Conservation (phyloP, 768 basidiomycete genomes). For the Kockovaella imperatae region DNA sequence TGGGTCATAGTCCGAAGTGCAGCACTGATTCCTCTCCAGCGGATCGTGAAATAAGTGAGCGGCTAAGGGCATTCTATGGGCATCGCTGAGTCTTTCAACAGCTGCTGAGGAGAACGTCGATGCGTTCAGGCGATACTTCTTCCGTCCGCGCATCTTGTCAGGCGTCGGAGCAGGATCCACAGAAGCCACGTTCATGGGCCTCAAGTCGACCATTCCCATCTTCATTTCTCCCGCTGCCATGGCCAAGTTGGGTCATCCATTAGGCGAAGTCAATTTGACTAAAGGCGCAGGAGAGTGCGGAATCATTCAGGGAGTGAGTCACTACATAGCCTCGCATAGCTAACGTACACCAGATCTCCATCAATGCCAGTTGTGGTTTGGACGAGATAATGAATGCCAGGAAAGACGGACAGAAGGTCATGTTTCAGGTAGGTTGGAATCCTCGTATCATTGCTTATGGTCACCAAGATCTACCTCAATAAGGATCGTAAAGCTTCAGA, state of each 20-base stretch:
- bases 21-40: conserved; percentile 5
- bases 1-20: conserved; percentile 1
- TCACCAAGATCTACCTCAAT: conserved; percentile 64
- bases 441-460: background rate
- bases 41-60: conserved; percentile 38
- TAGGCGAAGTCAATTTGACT: conserved; percentile 75
- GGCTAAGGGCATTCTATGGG: background rate
- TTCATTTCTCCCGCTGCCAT: conserved; percentile 44
- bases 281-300: conserved; percentile 58
- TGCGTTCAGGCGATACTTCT: conserved; percentile 42
- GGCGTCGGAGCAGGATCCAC: conserved; percentile 17
- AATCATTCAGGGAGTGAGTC: conserved; percentile 61
- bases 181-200: conserved; percentile 34
- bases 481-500: conserved; percentile 60
- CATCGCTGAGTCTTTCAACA: conserved; percentile 11
- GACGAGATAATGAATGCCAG: conserved; percentile 45
- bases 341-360: conserved; percentile 34
- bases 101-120: conserved; percentile 32
- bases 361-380: conserved; percentile 44
- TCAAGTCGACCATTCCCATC: conserved; percentile 28
- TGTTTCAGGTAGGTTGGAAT: conserved; percentile 41
- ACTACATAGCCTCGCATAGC: background rate
- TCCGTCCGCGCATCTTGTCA: conserved; percentile 37
- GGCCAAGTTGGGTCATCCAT: conserved; percentile 65
- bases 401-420: conserved; percentile 37